Conservation (phyloP, 169 alveolate genomes). For the Eimeria sp. region DNA sequence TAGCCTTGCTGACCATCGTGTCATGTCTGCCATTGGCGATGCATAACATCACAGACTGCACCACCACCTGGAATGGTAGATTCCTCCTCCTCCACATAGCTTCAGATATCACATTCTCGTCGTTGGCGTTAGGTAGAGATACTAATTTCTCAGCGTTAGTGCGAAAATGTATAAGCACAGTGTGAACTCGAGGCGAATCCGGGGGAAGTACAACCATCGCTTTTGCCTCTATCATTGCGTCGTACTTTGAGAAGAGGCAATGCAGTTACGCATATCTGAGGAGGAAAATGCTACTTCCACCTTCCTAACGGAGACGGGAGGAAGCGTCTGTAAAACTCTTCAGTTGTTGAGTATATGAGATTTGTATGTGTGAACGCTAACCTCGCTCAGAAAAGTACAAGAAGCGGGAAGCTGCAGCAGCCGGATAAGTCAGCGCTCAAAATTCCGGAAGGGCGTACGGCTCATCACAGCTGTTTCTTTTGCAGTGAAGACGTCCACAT, state of each 20-base stretch:
- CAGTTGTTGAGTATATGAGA: no score
- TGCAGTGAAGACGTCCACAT: no score
- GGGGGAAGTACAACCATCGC: neutral
- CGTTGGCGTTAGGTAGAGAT: neutral
- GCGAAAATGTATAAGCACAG: neutral
- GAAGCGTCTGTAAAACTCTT: no score
- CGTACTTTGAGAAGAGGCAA: neutral
- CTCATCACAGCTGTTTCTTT: no score
- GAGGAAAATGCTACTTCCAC: no score
- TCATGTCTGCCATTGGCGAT: neutral
- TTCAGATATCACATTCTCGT: neutral
- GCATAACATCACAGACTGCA: neutral
- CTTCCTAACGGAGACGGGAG: no score
- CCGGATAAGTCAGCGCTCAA: no score
- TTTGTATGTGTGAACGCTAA: no score
- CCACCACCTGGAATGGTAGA: neutral
- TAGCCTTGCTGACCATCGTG: neutral
- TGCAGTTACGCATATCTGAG: no score
- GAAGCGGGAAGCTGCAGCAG: no score
- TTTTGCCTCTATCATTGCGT: neutral
- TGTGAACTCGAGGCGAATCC: neutral
- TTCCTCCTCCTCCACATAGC: neutral
- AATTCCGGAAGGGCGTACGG: no score
- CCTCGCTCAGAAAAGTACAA: no score
- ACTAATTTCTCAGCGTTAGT: neutral